Evolutionary conservation across 140 eudicot species (phyloP).

Genomic region (Flaveria floridana): DNA sequence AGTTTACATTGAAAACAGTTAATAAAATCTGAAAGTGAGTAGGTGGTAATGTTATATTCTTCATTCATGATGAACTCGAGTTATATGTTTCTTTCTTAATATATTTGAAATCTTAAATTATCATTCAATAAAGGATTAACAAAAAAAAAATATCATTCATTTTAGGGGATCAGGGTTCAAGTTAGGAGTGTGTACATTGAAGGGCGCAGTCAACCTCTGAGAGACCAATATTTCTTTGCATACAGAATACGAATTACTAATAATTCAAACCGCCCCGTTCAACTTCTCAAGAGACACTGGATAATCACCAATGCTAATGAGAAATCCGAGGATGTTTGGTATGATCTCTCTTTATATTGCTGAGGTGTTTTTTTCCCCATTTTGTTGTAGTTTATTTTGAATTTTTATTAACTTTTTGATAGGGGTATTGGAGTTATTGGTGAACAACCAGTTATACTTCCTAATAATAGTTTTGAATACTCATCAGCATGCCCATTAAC

Average conservation of each 20-base stretch:
- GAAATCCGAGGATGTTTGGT: constrained; percentile 89
- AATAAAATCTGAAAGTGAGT: background rate
- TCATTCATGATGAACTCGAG: background rate
- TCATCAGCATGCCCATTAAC: constrained; percentile 97
- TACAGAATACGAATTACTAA: constrained; percentile 93
- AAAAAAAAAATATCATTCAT: background rate
- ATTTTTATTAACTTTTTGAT: constrained; percentile 21
- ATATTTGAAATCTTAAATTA: no score
- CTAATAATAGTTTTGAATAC: constrained; percentile 85
- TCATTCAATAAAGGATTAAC: background rate
- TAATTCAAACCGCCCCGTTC: constrained; percentile 82
- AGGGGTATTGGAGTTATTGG: constrained; percentile 98
- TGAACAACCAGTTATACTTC: constrained; percentile 97
- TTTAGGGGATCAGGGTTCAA: constrained; percentile 92
- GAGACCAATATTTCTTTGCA: constrained; percentile 82
- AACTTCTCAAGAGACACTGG: constrained; percentile 94
- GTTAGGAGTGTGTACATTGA: constrained; percentile 92
- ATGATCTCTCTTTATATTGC: constrained; percentile 29
- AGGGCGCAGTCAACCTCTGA: constrained; percentile 82
- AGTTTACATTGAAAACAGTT: no score
- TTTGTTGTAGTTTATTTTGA: background rate
- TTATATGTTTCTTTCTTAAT: background rate
- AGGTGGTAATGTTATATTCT: constrained; percentile 1
- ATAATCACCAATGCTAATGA: constrained; percentile 93
- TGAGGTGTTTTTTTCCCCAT: background rate